phyloP scores from a whole-genome alignment of 2,329 filamentous ascomycete genomes.

The Scopulariopsis brevicaulis region DNA sequence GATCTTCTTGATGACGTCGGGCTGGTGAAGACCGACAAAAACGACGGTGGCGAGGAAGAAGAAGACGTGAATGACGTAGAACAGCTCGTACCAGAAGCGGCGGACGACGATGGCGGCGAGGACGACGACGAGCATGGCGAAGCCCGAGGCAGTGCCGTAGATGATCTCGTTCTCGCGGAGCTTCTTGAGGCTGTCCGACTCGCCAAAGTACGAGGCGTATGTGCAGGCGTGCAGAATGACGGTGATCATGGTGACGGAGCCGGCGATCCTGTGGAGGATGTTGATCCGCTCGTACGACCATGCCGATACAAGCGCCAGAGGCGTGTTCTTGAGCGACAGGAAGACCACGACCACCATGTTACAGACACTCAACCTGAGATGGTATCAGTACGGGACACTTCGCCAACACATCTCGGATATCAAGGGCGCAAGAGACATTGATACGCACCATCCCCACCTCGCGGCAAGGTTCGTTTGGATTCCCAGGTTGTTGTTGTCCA shows the following conservation, averaged over 20 bases:
- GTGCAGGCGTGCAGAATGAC: conserved; percentile 32
- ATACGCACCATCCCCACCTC: conserved; percentile 24
- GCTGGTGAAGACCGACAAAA: conserved; percentile 38
- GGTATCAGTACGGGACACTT: not conserved
- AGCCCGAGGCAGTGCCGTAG: conserved; percentile 34
- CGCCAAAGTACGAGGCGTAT: conserved; percentile 29
- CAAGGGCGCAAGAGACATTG: not conserved
- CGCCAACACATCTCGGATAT: not conserved
- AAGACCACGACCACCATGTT: conserved; percentile 42
- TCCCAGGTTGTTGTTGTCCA: conserved; percentile 17
- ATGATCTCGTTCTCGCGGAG: conserved; percentile 27
- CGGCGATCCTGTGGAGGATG: conserved; percentile 41
- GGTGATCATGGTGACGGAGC: conserved; percentile 33
- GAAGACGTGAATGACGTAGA: conserved; percentile 39
- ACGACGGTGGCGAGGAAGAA: conserved; percentile 37
- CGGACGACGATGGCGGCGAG: conserved; percentile 30
- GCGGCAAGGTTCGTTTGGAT: conserved; percentile 22
- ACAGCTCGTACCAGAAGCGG: conserved; percentile 41
- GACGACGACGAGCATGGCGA: conserved; percentile 31
- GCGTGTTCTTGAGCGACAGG: conserved; percentile 46
- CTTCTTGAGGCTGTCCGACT: conserved; percentile 12
- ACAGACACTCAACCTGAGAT: conserved; percentile 21
- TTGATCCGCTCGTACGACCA: conserved; percentile 50
- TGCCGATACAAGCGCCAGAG: conserved; percentile 36
- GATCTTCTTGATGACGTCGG: conserved; percentile 27